Evolutionary conservation across 306 rosid species (phyloP).

Genomic region (Dalbergia cochinchinensis): DNA sequence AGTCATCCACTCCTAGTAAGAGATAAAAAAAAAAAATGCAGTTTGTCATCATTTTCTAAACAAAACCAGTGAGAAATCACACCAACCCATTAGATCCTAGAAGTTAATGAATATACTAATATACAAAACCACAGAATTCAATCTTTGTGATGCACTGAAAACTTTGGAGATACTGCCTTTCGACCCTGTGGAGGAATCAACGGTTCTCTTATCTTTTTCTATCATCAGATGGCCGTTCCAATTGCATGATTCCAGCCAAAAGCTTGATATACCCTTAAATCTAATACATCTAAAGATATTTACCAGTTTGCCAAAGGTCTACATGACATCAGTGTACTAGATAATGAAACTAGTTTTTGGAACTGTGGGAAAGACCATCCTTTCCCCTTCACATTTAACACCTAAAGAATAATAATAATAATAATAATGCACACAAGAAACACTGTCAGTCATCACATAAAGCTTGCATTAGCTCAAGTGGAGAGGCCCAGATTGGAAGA

Average conservation of each 20-base stretch:
- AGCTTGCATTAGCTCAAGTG: constrained; percentile 63
- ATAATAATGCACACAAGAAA: constrained; percentile 34
- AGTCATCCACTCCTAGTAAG: neutral
- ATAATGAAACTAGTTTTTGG: constrained; percentile 35
- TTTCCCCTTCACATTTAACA: constrained; percentile 33
- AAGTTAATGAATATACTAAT: constrained; percentile 21
- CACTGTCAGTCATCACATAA: constrained; percentile 58
- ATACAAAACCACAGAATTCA: constrained; percentile 41
- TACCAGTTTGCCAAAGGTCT: constrained; percentile 50
- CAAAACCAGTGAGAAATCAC: constrained; percentile 30
- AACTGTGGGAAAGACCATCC: constrained; percentile 38
- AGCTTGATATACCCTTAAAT: constrained; percentile 40
- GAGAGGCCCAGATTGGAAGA: constrained; percentile 79
- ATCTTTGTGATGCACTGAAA: constrained; percentile 23
- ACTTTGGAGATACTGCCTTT: constrained; percentile 36
- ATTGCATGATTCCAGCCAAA: constrained; percentile 47
- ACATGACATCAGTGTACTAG: constrained; percentile 45
- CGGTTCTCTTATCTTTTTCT: constrained; percentile 33
- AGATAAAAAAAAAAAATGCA: neutral
- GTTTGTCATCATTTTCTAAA: neutral
- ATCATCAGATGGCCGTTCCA: constrained; percentile 46
- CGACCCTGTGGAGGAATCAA: constrained; percentile 19
- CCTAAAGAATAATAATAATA: neutral
- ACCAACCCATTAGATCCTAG: constrained; percentile 14
- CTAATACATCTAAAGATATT: constrained; percentile 46